Conservation (phyloP, 805 yeast species). For the Blastobotrys parvus region DNA sequence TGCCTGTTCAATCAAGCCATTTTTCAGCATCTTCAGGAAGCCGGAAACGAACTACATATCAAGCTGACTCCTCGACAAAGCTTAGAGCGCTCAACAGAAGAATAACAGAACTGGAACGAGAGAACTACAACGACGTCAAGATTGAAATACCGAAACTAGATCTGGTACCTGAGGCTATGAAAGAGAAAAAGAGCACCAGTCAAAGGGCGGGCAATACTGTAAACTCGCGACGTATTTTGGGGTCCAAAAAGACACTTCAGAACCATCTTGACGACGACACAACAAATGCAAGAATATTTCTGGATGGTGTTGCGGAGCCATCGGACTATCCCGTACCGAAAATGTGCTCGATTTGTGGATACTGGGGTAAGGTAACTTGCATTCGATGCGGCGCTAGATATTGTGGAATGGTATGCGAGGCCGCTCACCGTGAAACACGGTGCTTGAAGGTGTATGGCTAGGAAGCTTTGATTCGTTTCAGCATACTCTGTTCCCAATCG, state of each 20-base stretch:
- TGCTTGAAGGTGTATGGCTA: constrained; percentile 27
- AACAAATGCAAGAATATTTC: constrained; percentile 22
- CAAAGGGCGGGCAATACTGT: constrained; percentile 18
- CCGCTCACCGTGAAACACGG: constrained; percentile 31
- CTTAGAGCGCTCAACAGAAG: constrained; percentile 18
- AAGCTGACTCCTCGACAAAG: constrained; percentile 10
- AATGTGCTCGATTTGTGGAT: constrained; percentile 34
- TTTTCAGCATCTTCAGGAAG: background rate
- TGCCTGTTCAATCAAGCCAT: background rate
- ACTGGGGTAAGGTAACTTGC: constrained; percentile 29
- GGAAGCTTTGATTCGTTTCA: background rate
- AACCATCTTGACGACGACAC: constrained; percentile 36
- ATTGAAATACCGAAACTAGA: constrained; percentile 26
- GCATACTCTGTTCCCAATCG: background rate
- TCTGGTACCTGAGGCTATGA: background rate
- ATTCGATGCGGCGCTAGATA: constrained; percentile 29
- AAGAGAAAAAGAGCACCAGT: background rate
- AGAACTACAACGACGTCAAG: constrained; percentile 30
- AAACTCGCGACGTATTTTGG: constrained; percentile 30
- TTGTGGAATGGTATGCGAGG: constrained; percentile 30
- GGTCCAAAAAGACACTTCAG: constrained; percentile 30
- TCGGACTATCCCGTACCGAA: constrained; percentile 30
- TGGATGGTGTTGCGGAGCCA: constrained; percentile 25
- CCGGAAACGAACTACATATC: background rate
- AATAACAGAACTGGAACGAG: constrained; percentile 28